These are phyloP conservation scores for Tuber magnatum DNA, from an alignment of 495 filamentous ascomycete species.

Conservation along the genomic window DNA sequence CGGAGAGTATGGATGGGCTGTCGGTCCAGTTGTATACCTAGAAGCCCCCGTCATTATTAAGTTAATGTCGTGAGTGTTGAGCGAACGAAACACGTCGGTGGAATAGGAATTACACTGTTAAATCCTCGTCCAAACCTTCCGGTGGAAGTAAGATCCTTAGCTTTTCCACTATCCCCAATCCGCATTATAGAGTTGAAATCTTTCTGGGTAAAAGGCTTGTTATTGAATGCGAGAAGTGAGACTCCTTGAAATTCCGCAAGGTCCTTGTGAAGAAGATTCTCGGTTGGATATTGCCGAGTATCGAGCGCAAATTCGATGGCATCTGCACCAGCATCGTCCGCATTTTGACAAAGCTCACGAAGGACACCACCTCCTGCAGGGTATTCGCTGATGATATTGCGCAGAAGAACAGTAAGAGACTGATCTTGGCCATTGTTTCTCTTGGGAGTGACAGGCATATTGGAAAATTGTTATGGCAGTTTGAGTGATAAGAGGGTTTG, in stretches of 20 bases:
- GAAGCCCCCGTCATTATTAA: not conserved
- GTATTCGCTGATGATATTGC: conserved; percentile 44
- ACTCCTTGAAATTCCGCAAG: conserved; percentile 44
- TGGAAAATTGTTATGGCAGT: not conserved
- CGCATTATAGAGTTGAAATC: conserved; percentile 43
- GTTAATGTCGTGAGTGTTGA: not conserved
- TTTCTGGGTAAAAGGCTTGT: conserved; percentile 40
- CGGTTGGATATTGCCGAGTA: conserved; percentile 27
- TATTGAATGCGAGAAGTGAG: conserved; percentile 44
- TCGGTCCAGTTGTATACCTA: conserved; percentile 48
- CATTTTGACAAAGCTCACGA: conserved; percentile 43
- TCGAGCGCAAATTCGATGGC: conserved; percentile 42
- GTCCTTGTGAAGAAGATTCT: conserved; percentile 38
- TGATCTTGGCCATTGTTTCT: conserved; percentile 38
- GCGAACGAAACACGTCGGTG: not conserved
- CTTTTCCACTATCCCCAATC: conserved; percentile 44
- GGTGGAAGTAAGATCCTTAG: conserved; percentile 41
- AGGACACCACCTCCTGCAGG: conserved; percentile 42
- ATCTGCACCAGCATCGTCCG: conserved; percentile 43
- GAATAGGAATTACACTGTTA: conserved; percentile 33
- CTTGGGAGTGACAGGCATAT: conserved; percentile 25
- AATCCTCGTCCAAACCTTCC: conserved; percentile 45
- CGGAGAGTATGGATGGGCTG: conserved; percentile 44
- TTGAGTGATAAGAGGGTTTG: not conserved
- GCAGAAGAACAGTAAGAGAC: conserved; percentile 35